phyloP scores from a whole-genome alignment of 345 rosid species.

The Euphorbia lathyris region DNA sequence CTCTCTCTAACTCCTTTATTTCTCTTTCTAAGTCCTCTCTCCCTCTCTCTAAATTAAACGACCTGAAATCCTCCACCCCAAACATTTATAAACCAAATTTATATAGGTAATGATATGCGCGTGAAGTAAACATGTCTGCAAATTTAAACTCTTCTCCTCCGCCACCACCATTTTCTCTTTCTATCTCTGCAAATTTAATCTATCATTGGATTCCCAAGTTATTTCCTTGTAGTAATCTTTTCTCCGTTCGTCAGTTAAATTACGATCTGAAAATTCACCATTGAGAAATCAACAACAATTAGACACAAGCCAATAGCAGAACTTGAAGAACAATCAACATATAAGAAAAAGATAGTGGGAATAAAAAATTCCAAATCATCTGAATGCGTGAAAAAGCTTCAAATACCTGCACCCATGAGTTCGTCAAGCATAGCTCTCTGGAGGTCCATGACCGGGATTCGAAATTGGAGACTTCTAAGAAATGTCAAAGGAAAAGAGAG shows the following conservation, averaged over 20 bases:
- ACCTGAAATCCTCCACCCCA: too few relatives aligned
- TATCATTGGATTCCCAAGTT: constrained; percentile 92
- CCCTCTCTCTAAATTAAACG: too few relatives aligned
- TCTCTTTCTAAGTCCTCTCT: too few relatives aligned
- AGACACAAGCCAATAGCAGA: background rate
- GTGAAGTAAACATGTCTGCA: too few relatives aligned
- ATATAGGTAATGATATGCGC: too few relatives aligned
- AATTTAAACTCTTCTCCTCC: too few relatives aligned
- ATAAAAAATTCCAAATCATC: background rate
- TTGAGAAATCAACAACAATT: constrained; percentile 1
- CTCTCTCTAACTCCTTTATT: too few relatives aligned
- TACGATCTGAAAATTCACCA: constrained; percentile 52
- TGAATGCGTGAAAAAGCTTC: background rate
- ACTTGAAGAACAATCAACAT: background rate
- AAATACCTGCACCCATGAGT: constrained; percentile 89
- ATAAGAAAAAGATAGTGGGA: background rate
- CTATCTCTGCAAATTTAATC: too few relatives aligned
- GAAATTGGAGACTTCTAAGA: background rate
- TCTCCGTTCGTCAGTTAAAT: constrained; percentile 82
- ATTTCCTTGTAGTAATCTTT: constrained; percentile 81
- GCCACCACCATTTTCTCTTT: too few relatives aligned
- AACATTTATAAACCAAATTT: too few relatives aligned
- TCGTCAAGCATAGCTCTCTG: constrained; percentile 95
- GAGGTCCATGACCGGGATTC: constrained; percentile 81
- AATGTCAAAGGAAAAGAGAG: too few relatives aligned